Base-by-base conservation (phyloP, 257 asterid genomes). In the Rehmannia glutinosa region DNA sequence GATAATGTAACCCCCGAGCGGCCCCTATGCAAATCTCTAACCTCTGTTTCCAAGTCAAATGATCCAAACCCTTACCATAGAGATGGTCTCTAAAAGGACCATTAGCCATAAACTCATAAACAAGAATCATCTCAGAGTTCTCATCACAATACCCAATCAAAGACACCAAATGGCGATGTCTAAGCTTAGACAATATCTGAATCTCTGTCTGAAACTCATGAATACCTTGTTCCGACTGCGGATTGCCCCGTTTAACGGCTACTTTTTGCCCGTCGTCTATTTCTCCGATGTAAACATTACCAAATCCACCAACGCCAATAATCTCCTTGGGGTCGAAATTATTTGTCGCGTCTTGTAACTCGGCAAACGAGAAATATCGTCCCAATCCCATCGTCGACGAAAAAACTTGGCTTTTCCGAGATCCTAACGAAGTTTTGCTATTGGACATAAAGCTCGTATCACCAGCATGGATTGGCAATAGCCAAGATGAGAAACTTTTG, bases 211-310 rank as follows among this genome's bases (percentile, higher is more conserved):
- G 92, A 73, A 90, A 93, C 72, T 90, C 99, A 53, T 93, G 72
- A 49, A 93, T 86, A 10, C 99, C 99, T 67, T 93, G 99, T 43
- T 91, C 99, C 2, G 96, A 90, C n/a, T 86, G 94, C 0, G 97
- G 96, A 68, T 93, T 93, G 1, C 99, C 99, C 61, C 99, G 77
- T 63, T 93, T 93, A 1, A 93, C 84, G 0, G 96, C 99, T 3
- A 93, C 92, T 71, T 88, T 86, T 4, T 76, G 54, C 2, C 97
- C 96, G 39, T 86, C 95, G 19, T 90, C 89, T 19, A 88, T 82
- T 55, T 70, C 87, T 9, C 87, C 95, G 0, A 84, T 39, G 28
- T 88, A 90, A 7, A 93, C 99, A 23, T 90, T 88, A 1, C 97
- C 97, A 27, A 93, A 90, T 2, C 97, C 97, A 5, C 97, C 99